A percentile compares a stretch with the other conserved stretches of the same genome.
These are phyloP conservation scores for Pyropia haitanensis DNA, from an alignment of 23 red algal species.

Conservation along the genomic window DNA sequence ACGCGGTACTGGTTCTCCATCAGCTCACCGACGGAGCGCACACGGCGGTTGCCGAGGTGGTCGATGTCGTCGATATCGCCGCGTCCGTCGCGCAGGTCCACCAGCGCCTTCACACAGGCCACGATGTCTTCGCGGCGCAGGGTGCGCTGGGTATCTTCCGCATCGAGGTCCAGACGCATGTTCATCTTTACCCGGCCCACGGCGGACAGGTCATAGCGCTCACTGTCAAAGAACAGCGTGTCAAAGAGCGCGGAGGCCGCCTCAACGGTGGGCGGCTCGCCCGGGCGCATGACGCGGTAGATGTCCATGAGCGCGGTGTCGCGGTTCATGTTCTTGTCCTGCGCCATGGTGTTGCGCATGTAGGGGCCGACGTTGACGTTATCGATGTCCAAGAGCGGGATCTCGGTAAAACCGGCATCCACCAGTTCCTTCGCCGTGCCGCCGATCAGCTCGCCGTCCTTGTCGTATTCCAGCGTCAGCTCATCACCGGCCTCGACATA, in stretches of 20 bases:
- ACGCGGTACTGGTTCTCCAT: constrained; percentile 2
- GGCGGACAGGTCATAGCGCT: not conserved
- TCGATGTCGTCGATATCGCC: constrained; percentile 3
- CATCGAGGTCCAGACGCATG: not conserved
- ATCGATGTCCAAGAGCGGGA: not conserved
- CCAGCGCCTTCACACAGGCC: not conserved
- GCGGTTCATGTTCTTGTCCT: not conserved
- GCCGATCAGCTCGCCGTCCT: not conserved
- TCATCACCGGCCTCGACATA: not conserved
- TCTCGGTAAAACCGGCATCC: not conserved
- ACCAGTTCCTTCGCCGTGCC: too few species aligned
- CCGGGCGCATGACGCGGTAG: not conserved
- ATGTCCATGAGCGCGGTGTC: not conserved
- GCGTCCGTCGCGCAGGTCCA: not conserved
- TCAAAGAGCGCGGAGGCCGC: not conserved
- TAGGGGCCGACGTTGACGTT: constrained; percentile 2
- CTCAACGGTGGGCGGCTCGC: constrained; percentile 1
- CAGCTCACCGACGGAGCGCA: constrained; percentile 3
- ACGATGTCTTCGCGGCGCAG: not conserved
- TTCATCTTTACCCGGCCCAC: constrained; percentile 1
- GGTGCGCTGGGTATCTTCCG: not conserved
- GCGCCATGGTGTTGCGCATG: not conserved
- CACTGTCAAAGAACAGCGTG: not conserved
- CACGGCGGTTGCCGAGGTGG: constrained; percentile 4
- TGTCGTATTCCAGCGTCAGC: not conserved